Base-by-base conservation (phyloP, 805 yeast genomes). In the Pichia cephalocereana region DNA sequence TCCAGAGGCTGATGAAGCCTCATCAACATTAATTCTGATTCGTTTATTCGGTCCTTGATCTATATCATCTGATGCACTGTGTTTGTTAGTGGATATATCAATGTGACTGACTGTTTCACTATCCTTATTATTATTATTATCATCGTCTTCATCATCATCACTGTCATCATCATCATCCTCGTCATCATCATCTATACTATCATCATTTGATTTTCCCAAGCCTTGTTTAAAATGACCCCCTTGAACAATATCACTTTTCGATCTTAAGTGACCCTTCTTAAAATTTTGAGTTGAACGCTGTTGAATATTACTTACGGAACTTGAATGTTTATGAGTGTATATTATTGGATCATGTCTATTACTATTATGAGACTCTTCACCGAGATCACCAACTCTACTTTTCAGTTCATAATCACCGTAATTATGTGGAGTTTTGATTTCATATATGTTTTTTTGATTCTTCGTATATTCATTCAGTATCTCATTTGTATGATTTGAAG, bases 401-500 rank as follows among this genome's bases (percentile, higher is more conserved):
- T 54, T 49, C 40, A 52, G 51, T 34, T 55, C 67, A 61, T 79
- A 79, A 51, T 75, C 75, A 12, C 89, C 89, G 57, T 79, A 85
- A 60, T 82, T 83, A 5, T 70, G 71, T 0, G 90, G 90, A 19
- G 73, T 70, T 59, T 83, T 83, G 14, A 69, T 66, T 59, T 84
- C 91, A 55, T 82, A 83, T 1, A 66, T 48, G 44, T 54, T 54
- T 4, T 53, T 46, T 38, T 52, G 44, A 26, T 39, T 31, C 3
- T 44, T 40, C 43, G 68, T 60, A 58, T 72, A 77, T 40, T 64
- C 62, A 11, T 64, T 61, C 14, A 80, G 55, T 41, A 83, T 65
- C 11, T 74, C 74, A 11, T 70, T 66, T 2, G 88, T 74, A 27
- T 82, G 80, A 17, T 82, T 81, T 5, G 95, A 81, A 9, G 89